phyloP scores from a whole-genome alignment of 2,329 filamentous ascomycete species.

The Aspergillus caelatus region DNA sequence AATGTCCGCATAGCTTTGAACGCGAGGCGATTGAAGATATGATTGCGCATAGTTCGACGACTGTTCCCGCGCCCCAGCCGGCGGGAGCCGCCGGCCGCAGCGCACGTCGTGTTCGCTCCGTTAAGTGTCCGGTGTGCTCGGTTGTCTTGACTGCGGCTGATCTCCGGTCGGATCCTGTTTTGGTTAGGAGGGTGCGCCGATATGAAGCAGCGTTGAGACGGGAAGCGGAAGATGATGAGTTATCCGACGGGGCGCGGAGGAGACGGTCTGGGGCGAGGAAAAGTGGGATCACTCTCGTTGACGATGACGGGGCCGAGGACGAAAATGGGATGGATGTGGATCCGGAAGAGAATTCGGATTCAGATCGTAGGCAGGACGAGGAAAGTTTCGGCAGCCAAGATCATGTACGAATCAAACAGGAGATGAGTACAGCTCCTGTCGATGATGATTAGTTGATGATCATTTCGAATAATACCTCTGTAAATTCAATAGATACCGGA shows the following conservation, averaged over 20 bases:
- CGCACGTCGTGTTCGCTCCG: slow-evolving; percentile 27
- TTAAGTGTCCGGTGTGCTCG: slow-evolving; percentile 48
- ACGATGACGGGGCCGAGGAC: slow-evolving; percentile 27
- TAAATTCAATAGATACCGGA: not conserved
- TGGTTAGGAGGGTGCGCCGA: slow-evolving; percentile 43
- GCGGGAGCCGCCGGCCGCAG: slow-evolving; percentile 18
- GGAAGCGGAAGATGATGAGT: slow-evolving; percentile 35
- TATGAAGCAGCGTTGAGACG: slow-evolving; percentile 30
- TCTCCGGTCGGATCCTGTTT: slow-evolving; percentile 43
- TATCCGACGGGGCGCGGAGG: slow-evolving; percentile 23
- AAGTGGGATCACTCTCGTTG: slow-evolving; percentile 35
- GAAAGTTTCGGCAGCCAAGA: slow-evolving; percentile 12
- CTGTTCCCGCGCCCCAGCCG: slow-evolving; percentile 25
- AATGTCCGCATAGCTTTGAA: slow-evolving; percentile 56
- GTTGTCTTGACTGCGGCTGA: slow-evolving; percentile 39
- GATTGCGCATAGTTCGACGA: slow-evolving; percentile 38
- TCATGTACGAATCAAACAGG: slow-evolving; percentile 22
- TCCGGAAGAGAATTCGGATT: slow-evolving; percentile 13
- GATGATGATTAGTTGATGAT: slow-evolving; percentile 5
- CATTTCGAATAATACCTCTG: not conserved
- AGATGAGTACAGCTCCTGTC: slow-evolving; percentile 15
- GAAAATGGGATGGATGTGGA: slow-evolving; percentile 9
- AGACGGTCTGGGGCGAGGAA: slow-evolving; percentile 13
- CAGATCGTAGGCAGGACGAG: slow-evolving; percentile 1
- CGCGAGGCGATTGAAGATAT: slow-evolving; percentile 49